Evolutionary conservation across 2,329 filamentous ascomycete species (phyloP).

Genomic region (Aureobasidium subglaciale): DNA sequence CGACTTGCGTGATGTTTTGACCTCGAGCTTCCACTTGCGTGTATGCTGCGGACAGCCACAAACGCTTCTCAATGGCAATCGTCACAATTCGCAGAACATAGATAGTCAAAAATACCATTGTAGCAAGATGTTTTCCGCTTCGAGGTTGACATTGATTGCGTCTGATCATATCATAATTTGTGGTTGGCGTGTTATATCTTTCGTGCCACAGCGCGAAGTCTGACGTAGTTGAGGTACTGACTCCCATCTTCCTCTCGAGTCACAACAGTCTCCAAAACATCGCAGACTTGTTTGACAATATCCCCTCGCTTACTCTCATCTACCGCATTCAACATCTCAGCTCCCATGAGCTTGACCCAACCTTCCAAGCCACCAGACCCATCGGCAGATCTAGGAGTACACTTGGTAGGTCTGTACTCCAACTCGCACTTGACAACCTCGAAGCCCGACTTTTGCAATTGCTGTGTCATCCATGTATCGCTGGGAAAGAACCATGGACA

Average conservation of each 20-base stretch:
- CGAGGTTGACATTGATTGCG: too few species aligned
- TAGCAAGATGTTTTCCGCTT: too few species aligned
- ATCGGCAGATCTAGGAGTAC: slow-evolving; percentile 33
- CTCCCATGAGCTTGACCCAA: slow-evolving; percentile 60
- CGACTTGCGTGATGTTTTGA: too few species aligned
- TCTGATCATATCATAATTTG: too few species aligned
- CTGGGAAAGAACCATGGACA: slow-evolving; percentile 69
- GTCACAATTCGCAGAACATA: too few species aligned
- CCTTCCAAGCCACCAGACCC: slow-evolving; percentile 49
- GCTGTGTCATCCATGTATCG: slow-evolving; percentile 47
- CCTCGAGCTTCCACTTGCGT: too few species aligned
- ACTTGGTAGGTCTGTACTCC: slow-evolving; percentile 57
- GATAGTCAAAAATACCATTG: too few species aligned
- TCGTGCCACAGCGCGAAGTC: slow-evolving; percentile 36
- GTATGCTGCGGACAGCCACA: too few species aligned
- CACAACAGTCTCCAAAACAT: slow-evolving; percentile 50
- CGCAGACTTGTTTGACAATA: slow-evolving; percentile 48
- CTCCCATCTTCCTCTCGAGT: slow-evolving; percentile 51
- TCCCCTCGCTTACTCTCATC: slow-evolving; percentile 44
- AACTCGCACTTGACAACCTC: slow-evolving; percentile 45
- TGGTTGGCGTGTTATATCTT: slow-evolving; percentile 19
- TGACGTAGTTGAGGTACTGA: slow-evolving; percentile 42
- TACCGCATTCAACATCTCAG: slow-evolving; percentile 50
- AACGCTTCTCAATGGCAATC: too few species aligned
- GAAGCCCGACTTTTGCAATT: slow-evolving; percentile 36